phyloP scores from a whole-genome alignment of 2,329 filamentous ascomycete species.

The Phialophora macrospora region DNA sequence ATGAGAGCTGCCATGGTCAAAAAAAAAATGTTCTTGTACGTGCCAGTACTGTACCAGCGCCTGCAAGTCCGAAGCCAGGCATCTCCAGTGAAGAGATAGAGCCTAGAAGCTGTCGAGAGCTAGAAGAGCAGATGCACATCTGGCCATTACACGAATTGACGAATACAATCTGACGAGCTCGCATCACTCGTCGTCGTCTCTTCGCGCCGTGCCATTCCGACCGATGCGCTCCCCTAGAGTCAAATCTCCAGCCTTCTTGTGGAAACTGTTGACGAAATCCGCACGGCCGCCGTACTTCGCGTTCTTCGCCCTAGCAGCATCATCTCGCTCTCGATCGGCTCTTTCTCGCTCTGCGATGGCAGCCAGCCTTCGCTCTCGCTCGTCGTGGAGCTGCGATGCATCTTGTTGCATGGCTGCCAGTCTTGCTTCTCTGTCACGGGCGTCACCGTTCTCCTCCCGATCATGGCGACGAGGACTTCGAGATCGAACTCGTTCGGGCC shows the following conservation, averaged over 20 bases:
- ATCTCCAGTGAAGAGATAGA: background rate
- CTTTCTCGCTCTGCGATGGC: slow-evolving; percentile 70
- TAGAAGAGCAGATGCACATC: background rate
- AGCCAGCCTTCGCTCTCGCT: slow-evolving; percentile 70
- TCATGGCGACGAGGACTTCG: slow-evolving; percentile 31
- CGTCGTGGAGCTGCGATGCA: slow-evolving; percentile 70
- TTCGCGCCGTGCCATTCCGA: slow-evolving; percentile 38
- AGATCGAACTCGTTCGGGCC: slow-evolving; percentile 38
- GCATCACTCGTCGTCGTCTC: slow-evolving; percentile 25
- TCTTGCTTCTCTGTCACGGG: slow-evolving; percentile 67
- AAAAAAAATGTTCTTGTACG: background rate
- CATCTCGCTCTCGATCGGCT: slow-evolving; percentile 68
- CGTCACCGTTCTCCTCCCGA: slow-evolving; percentile 39
- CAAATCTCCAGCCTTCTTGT: slow-evolving; percentile 59
- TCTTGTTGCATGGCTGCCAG: slow-evolving; percentile 75
- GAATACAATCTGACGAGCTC: background rate
- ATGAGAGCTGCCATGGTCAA: background rate
- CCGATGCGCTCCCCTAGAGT: slow-evolving; percentile 51
- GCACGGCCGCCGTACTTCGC: slow-evolving; percentile 66
- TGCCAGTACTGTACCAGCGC: background rate
- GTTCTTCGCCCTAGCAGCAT: slow-evolving; percentile 63
- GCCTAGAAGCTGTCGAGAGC: background rate
- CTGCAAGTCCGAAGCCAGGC: background rate
- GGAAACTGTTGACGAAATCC: slow-evolving; percentile 67
- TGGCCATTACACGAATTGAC: background rate